Evolutionary conservation across 768 basidiomycete species (phyloP).

Genomic region (Boletus rufocinnamomeus): DNA sequence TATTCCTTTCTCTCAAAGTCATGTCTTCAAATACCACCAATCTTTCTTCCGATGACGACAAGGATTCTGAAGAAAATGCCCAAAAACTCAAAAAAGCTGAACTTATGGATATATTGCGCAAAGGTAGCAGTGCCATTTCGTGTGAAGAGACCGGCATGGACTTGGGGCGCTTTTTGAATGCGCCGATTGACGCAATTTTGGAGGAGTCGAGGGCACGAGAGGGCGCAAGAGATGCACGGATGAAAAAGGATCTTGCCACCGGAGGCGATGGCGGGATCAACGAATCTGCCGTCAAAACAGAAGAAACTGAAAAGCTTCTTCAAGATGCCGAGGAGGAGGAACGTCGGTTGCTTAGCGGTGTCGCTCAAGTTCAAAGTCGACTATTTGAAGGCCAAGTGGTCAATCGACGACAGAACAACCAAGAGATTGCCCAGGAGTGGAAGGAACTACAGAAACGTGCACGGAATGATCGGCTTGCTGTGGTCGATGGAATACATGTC

Average conservation of each 20-base stretch:
- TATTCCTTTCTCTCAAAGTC: constrained; percentile 65
- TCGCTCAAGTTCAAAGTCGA: constrained; percentile 59
- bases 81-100: constrained; percentile 44
- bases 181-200: constrained; percentile 47
- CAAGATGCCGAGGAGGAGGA: constrained; percentile 57
- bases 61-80: constrained; percentile 27
- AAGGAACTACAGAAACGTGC: constrained; percentile 47
- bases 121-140: constrained; percentile 57
- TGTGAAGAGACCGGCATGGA: constrained; percentile 40
- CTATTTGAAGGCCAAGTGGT: constrained; percentile 58
- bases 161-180: constrained; percentile 45
- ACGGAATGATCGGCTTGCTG: constrained; percentile 41
- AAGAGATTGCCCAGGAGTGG: constrained; percentile 50
- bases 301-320: constrained; percentile 34
- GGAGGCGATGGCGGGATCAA: constrained; percentile 2
- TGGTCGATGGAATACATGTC: constrained; percentile 39
- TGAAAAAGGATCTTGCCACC: constrained; percentile 43
- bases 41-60: constrained; percentile 18
- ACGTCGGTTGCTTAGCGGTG: constrained; percentile 47
- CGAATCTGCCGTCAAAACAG: constrained; percentile 13
- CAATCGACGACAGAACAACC: constrained; percentile 35
- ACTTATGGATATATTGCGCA: constrained; percentile 57
- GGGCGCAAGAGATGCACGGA: constrained; percentile 43
- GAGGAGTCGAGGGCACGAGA: constrained; percentile 47
- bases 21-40: constrained; percentile 46